These are phyloP conservation scores for Hyaloscypha variabilis DNA, from an alignment of 495 filamentous ascomycete genomes.

Conservation along the genomic window DNA sequence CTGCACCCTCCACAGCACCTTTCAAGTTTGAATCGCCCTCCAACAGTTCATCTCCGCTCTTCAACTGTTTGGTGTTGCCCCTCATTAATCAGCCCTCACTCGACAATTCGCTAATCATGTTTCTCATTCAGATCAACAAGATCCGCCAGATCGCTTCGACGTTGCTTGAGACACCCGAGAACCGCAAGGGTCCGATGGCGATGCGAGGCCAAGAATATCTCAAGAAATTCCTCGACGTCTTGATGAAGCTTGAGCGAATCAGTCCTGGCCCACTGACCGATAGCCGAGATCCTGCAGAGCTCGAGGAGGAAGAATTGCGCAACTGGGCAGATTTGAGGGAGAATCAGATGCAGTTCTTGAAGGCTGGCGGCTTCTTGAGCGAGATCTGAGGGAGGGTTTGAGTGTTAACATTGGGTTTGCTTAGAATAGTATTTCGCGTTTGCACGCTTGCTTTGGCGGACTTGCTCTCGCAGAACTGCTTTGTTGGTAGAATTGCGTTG, in stretches of 20 bases:
- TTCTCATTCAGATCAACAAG: constrained; percentile 51
- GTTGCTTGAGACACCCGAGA: constrained; percentile 62
- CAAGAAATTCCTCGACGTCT: constrained; percentile 65
- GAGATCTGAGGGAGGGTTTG: constrained; percentile 11
- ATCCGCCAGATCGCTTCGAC: constrained; percentile 78
- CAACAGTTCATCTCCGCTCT: neutral
- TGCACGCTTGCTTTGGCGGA: too few relatives aligned
- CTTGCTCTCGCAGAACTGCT: neutral
- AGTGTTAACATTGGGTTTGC: neutral
- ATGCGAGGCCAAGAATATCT: constrained; percentile 67
- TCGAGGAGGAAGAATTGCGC: constrained; percentile 72
- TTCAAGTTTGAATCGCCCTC: too few relatives aligned
- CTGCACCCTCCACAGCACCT: too few relatives aligned
- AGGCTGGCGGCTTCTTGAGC: constrained; percentile 56
- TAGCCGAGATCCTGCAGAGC: constrained; percentile 39
- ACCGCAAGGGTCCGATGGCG: constrained; percentile 56
- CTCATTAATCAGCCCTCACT: neutral
- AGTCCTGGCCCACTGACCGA: constrained; percentile 54
- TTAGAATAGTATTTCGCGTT: too few relatives aligned
- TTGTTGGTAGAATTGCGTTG: neutral
- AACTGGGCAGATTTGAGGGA: constrained; percentile 76
- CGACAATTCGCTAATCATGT: neutral
- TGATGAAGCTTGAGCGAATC: constrained; percentile 68
- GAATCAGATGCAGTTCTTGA: constrained; percentile 71
- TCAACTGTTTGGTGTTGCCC: neutral